phyloP scores from a whole-genome alignment of 116 monocot species.

The Dioscorea cayenensis region DNA sequence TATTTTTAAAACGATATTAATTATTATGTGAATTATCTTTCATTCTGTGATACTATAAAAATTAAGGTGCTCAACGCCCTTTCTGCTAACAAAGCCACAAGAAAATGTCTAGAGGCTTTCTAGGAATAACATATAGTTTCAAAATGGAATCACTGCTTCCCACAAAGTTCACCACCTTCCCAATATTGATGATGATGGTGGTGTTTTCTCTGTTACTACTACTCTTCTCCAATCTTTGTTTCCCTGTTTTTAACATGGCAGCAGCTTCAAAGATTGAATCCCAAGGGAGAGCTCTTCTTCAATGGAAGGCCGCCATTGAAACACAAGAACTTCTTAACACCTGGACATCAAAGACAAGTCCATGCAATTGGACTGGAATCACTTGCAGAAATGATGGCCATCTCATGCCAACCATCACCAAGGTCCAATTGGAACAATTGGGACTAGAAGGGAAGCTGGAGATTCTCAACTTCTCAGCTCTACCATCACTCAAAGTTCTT shows the following conservation, averaged over 20 bases:
- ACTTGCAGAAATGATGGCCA: background rate
- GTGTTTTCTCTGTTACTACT: too few species aligned
- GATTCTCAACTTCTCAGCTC: constrained; percentile 8
- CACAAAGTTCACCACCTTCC: too few species aligned
- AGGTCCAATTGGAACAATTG: background rate
- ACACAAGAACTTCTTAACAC: background rate
- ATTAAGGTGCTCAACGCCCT: too few species aligned
- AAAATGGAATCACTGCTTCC: too few species aligned
- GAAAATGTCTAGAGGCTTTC: too few species aligned
- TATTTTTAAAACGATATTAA: too few species aligned
- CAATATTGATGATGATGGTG: too few species aligned
- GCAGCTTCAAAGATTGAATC: background rate
- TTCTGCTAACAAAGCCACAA: too few species aligned
- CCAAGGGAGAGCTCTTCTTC: background rate
- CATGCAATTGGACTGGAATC: constrained; percentile 2
- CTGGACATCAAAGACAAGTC: background rate
- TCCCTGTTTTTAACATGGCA: background rate
- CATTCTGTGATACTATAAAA: too few species aligned
- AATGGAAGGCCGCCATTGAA: background rate
- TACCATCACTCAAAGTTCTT: background rate
- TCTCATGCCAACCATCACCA: background rate
- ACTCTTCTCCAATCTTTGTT: too few species aligned
- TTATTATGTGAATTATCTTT: too few species aligned
- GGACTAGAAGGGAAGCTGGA: constrained; percentile 1
- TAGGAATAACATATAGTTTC: too few species aligned